Conservation (phyloP, 2,329 filamentous ascomycete species). For the Cytospora piceicola region DNA sequence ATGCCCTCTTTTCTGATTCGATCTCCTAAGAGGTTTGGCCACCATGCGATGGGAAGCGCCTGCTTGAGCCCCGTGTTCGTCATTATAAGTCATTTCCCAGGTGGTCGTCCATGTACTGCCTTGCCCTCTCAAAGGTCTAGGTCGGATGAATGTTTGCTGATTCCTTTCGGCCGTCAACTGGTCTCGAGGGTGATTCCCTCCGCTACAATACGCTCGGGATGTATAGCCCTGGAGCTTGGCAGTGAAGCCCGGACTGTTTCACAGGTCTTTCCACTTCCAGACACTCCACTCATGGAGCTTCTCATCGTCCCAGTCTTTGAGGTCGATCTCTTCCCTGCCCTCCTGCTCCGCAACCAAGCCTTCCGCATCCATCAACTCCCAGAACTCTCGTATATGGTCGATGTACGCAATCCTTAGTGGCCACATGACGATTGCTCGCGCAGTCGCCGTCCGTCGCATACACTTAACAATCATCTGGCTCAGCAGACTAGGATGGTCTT, state of each 20-base stretch:
- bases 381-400: conserved; percentile 28
- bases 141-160: no score
- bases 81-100: no score
- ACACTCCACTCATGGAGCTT: conserved; percentile 30
- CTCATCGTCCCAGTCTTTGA: conserved; percentile 29
- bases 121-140: not conserved
- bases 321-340: conserved; percentile 28
- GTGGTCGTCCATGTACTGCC: no score
- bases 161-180: no score
- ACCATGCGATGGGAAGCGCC: not conserved
- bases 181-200: no score
- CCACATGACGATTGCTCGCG: conserved; percentile 26
- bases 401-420: conserved; percentile 29
- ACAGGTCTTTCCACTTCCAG: conserved; percentile 29
- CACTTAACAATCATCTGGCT: conserved; percentile 28
- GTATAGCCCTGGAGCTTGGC: no score
- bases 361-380: conserved; percentile 30
- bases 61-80: not conserved
- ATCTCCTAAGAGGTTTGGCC: no score
- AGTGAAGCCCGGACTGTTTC: not conserved
- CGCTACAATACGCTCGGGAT: no score
- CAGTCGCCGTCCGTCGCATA: conserved; percentile 12
- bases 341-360: conserved; percentile 27
- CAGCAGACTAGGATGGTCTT: conserved; percentile 25
- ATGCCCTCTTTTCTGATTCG: not conserved